These are phyloP conservation scores for Fusarium acutatum DNA, from an alignment of 2,329 filamentous ascomycete genomes.

Conservation along the genomic window DNA sequence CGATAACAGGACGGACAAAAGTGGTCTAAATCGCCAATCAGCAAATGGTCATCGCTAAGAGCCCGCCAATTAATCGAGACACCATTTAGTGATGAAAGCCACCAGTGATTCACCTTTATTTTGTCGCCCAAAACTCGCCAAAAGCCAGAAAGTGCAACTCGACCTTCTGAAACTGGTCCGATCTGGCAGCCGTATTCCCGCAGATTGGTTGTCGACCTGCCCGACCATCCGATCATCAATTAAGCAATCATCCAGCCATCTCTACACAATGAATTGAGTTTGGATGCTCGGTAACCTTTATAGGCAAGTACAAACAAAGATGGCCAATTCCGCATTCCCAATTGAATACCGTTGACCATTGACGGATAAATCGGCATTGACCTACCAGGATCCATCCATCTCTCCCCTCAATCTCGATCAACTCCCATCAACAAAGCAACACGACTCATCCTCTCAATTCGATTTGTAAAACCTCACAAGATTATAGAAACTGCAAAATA, in stretches of 20 bases:
- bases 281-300: not conserved
- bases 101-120: not conserved
- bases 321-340: constrained; percentile 1
- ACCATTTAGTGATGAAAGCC: not conserved
- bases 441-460: not conserved
- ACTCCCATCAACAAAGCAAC: not conserved
- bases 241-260: not conserved
- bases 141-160: not conserved
- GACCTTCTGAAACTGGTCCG: not conserved
- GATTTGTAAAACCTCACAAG: not conserved
- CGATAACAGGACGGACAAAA: not conserved
- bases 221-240: not conserved
- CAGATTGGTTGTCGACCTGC: not conserved
- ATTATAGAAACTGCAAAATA: not conserved
- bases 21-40: too few species aligned
- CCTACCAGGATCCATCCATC: not conserved
- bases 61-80: not conserved
- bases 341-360: not conserved
- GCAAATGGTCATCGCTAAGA: too few species aligned
- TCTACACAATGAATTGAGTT: not conserved
- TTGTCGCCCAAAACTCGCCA: too few species aligned
- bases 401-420: not conserved
- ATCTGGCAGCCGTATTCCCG: not conserved
- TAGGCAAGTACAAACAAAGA: constrained; percentile 2
- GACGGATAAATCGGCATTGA: constrained; percentile 17